Conservation (phyloP, 2,329 filamentous ascomycete genomes). For the Diaporthe aspalathi region DNA sequence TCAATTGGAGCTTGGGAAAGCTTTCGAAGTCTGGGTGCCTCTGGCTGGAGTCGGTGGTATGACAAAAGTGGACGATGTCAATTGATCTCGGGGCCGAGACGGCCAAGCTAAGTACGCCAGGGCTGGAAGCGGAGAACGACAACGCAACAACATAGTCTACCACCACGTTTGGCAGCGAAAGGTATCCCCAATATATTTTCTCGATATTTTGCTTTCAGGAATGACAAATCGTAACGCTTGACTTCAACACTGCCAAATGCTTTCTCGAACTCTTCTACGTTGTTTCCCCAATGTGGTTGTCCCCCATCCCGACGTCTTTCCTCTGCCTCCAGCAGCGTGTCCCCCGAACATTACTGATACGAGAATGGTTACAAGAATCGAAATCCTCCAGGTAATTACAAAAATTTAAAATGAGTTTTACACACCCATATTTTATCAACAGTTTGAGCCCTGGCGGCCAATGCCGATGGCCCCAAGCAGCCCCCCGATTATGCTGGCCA, state of each 20-base stretch:
- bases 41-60: not conserved
- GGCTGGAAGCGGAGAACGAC: not conserved
- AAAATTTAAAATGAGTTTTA: not conserved
- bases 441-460: not conserved
- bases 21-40: not conserved
- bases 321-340: not conserved
- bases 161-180: not conserved
- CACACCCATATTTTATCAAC: not conserved
- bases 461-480: slow-evolving; percentile 15
- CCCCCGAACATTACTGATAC: not conserved
- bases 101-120: not conserved
- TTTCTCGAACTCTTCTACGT: not conserved
- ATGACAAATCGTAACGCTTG: not conserved
- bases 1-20: not conserved
- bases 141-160: no score
- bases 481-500: not conserved
- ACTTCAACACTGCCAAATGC: no score
- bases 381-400: not conserved
- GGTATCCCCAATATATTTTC: fast-evolving
- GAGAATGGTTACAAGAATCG: not conserved
- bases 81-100: not conserved
- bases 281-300: not conserved
- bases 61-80: slow-evolving; percentile 10
- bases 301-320: not conserved
- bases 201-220: not conserved